Base-by-base conservation (phyloP, 176 grass and related monocot species). In the Paspalum vaginatum region DNA sequence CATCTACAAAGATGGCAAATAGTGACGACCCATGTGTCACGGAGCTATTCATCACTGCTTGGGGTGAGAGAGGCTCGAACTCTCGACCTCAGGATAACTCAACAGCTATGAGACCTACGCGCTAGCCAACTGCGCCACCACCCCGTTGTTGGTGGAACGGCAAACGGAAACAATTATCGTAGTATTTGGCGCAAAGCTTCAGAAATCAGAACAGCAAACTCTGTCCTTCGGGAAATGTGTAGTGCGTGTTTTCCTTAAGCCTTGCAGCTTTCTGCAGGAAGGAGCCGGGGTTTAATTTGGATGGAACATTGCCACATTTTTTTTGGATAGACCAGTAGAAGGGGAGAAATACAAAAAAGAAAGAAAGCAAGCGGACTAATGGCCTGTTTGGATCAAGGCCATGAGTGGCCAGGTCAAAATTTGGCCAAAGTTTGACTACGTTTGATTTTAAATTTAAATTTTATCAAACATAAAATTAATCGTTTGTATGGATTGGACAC, bases 121-220 rank as follows among this genome's bases (percentile, higher is more conserved):
- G 88, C 92, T 93, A 95, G 86, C 95, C 92, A 98, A 93, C 95
- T 95, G 88, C 92, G 84, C 92, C 90, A 95, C 92, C 86, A 91
- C 88, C 90, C 92, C 87, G 6, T 50, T 48, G 21, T 47, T 11
- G 3, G 4, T 0, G 0, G 32, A 1, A 32, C 3, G 3, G 32
- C 32, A 32, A 32, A 32, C 1, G 32, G 32, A 2, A 32, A 32
- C 3, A 32, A 32, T 32, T 32, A 32, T n/a, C n/a, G n/a, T n/a
- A n/a, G n/a, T n/a, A n/a, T 32, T 32, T 32, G 32, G 32, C 3
- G 3, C 32, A 32, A 32, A 32, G 32, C 32, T 32, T 32, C 32
- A 32, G 3, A 32, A 32, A 32, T 32, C 32, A 32, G 32, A 3
- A 32, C 3, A 32, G 32, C 32, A 3, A 32, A 32, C 32, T 2